Evolutionary conservation across 202 grass and related monocot genomes (phyloP).

Genomic region (Schoenoplectus triqueter): DNA sequence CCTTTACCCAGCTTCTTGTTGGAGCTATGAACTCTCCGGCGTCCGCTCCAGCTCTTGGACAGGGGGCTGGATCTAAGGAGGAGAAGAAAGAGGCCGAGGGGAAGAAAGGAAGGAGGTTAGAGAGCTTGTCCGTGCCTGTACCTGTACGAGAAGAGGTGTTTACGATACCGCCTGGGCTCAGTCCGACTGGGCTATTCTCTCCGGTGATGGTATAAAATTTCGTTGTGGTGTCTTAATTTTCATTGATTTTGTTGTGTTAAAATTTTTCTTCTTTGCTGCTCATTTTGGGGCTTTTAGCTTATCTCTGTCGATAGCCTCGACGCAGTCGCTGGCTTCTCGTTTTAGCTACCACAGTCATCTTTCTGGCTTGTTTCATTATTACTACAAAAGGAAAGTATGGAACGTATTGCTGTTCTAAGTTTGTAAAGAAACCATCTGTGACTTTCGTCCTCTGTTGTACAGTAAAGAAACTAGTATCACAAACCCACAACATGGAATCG

Average conservation of each 20-base stretch:
- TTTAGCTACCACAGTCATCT: neutral
- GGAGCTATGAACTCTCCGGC: conserved; percentile 64
- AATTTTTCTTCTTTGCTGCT: conserved; percentile 3
- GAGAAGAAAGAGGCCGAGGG: conserved; percentile 23
- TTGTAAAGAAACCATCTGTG: conserved; percentile 25
- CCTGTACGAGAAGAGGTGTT: conserved; percentile 37
- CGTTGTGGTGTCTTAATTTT: neutral
- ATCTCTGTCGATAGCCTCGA: neutral
- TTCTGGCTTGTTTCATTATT: conserved; percentile 16
- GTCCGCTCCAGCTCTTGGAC: neutral
- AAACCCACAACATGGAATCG: conserved; percentile 11
- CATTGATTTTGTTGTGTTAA: conserved; percentile 18
- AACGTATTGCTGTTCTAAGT: conserved; percentile 27
- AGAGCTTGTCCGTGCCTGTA: conserved; percentile 12
- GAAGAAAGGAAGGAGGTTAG: conserved; percentile 19
- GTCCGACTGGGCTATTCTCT: conserved; percentile 56
- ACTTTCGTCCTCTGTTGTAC: conserved; percentile 5
- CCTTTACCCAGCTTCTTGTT: conserved; percentile 87
- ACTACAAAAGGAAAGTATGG: conserved; percentile 36
- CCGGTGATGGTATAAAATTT: conserved; percentile 39
- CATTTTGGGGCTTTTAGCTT: neutral
- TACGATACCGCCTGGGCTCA: conserved; percentile 57
- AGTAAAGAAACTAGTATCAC: neutral
- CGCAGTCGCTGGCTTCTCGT: neutral
- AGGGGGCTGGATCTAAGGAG: neutral